phyloP scores from a whole-genome alignment of 495 filamentous ascomycete species.

The Neurospora tetrasperma region DNA sequence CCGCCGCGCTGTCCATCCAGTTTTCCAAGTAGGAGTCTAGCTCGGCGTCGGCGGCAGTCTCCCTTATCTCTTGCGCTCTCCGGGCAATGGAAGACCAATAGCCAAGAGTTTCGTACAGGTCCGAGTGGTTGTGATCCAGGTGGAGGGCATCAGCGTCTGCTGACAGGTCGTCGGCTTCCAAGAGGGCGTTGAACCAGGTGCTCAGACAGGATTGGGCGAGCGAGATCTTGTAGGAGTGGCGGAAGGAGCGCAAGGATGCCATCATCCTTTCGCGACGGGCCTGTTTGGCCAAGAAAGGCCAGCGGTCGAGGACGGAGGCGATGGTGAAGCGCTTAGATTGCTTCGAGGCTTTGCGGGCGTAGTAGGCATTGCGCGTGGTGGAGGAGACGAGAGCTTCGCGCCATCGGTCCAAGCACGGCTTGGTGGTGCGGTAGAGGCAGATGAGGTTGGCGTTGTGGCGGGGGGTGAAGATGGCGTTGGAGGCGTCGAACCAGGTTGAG shows the following conservation, averaged over 20 bases:
- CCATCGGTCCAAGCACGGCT: constrained; percentile 17
- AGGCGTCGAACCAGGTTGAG: constrained; percentile 13
- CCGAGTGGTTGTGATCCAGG: constrained; percentile 14
- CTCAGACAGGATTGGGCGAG: constrained; percentile 15
- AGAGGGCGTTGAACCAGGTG: constrained; percentile 10
- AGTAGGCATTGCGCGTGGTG: constrained; percentile 3
- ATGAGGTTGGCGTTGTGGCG: constrained; percentile 18
- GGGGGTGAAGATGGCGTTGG: constrained; percentile 12
- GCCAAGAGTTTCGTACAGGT: constrained; percentile 15
- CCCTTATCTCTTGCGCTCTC: constrained; percentile 3
- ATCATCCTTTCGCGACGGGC: constrained; percentile 17
- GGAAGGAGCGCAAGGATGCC: constrained; percentile 15
- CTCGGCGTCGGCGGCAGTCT: constrained; percentile 19
- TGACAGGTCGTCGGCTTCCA: constrained; percentile 6
- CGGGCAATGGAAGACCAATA: constrained; percentile 15
- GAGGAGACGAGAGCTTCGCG: constrained; percentile 7
- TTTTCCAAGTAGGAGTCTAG: constrained; percentile 14
- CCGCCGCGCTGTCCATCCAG: constrained; percentile 11
- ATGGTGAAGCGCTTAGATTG: constrained; percentile 6
- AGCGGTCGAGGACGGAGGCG: constrained; percentile 13
- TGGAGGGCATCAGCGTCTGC: constrained; percentile 13
- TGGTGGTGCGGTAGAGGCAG: constrained; percentile 18
- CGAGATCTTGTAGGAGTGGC: constrained; percentile 19
- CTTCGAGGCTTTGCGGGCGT: constrained; percentile 6
- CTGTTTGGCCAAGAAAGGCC: constrained; percentile 15